Conservation (phyloP, 345 rosid species). For the Citrus sp. region DNA sequence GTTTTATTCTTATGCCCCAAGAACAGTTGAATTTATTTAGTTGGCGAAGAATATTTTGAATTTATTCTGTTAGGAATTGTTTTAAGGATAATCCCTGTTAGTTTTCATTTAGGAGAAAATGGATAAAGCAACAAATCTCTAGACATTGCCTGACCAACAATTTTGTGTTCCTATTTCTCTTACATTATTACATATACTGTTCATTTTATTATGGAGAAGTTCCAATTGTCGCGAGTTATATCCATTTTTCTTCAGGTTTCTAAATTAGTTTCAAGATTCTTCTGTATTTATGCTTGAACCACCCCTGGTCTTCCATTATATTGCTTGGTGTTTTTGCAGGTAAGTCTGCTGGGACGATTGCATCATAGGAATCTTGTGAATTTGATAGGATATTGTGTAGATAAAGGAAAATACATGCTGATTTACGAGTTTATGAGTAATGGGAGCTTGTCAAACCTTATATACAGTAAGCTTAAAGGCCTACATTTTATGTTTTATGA, state of each 20-base stretch:
- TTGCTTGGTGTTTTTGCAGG: slow-evolving; percentile 42
- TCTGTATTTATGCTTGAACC: neutral
- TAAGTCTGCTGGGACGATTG: slow-evolving; percentile 80
- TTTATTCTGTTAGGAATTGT: neutral
- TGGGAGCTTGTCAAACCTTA: slow-evolving; percentile 80
- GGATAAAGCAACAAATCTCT: neutral
- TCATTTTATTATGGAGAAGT: neutral
- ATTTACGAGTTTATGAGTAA: slow-evolving; percentile 96
- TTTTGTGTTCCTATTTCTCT: neutral
- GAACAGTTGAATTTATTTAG: neutral
- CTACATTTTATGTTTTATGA: neutral
- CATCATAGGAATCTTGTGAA: slow-evolving; percentile 97
- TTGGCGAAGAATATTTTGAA: neutral
- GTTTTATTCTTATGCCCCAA: neutral
- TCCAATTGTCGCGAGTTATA: neutral
- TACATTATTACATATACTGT: neutral
- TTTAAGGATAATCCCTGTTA: neutral
- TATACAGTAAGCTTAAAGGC: slow-evolving; percentile 57
- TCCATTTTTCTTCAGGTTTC: neutral
- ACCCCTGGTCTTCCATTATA: neutral
- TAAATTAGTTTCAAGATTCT: neutral
- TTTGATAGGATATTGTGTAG: slow-evolving; percentile 81
- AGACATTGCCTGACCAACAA: neutral
- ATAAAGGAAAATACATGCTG: slow-evolving; percentile 76
- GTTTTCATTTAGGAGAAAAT: neutral